phyloP scores from a whole-genome alignment of 2,329 filamentous ascomycete species.

The Penicillium hordei region DNA sequence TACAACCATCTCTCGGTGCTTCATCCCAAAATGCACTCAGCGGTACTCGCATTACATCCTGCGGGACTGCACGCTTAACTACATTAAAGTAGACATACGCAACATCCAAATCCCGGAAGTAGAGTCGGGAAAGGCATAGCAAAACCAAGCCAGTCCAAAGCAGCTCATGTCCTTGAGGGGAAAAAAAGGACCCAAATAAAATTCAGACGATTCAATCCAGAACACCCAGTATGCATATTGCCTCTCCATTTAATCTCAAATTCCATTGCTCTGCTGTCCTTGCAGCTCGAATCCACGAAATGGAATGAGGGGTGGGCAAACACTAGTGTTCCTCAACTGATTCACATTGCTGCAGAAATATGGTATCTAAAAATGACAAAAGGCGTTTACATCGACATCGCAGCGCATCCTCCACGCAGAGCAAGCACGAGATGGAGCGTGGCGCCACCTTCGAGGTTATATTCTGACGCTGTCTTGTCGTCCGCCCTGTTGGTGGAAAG shows the following conservation, averaged over 20 bases:
- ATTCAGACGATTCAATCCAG: neutral
- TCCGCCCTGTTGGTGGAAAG: conserved; percentile 67
- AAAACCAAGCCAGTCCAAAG: neutral
- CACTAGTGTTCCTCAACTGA: conserved; percentile 1
- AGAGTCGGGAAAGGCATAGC: neutral
- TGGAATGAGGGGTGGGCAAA: neutral
- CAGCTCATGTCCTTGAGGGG: neutral
- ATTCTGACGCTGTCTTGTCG: conserved; percentile 89
- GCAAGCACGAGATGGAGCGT: conserved; percentile 95
- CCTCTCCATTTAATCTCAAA: neutral
- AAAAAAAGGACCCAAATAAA: neutral
- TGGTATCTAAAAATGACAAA: conserved; percentile 20
- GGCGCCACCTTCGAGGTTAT: conserved; percentile 84
- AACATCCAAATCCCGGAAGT: neutral
- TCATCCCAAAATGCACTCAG: neutral
- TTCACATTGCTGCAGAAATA: conserved; percentile 12
- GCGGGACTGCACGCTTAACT: too few species aligned
- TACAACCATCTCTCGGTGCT: neutral
- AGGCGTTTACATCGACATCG: conserved; percentile 14
- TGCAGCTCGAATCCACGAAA: neutral
- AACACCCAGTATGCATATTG: conserved; percentile 1
- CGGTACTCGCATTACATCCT: neutral
- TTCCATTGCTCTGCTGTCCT: neutral
- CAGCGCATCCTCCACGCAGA: conserved; percentile 69
- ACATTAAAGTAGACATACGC: neutral